Conservation (phyloP, 2,329 filamentous ascomycete species). For the Boeremia exigua region DNA sequence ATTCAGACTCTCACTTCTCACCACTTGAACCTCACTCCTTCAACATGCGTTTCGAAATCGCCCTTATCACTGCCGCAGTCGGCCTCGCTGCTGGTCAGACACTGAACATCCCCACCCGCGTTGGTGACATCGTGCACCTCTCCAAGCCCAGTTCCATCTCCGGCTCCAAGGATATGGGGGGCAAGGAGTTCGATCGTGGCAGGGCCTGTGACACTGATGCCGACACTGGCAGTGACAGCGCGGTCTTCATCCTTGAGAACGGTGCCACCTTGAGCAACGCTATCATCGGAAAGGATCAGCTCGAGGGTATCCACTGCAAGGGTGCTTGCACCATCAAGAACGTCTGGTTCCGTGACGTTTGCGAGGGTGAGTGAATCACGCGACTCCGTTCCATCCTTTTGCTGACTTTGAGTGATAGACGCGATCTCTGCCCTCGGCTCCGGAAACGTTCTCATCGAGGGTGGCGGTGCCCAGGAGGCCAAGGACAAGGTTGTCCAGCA, state of each 20-base stretch:
- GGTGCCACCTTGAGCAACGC: slow-evolving; percentile 58
- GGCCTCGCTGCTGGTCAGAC: slow-evolving; percentile 26
- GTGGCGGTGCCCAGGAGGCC: slow-evolving; percentile 36
- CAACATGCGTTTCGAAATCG: slow-evolving; percentile 11
- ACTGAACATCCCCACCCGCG: slow-evolving; percentile 35
- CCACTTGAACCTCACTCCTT: not conserved
- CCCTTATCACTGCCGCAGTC: slow-evolving; percentile 41
- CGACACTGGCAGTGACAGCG: slow-evolving; percentile 31
- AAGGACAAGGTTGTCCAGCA: slow-evolving; percentile 42
- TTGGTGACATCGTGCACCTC: slow-evolving; percentile 31
- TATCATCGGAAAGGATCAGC: slow-evolving; percentile 58
- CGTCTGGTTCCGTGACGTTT: slow-evolving; percentile 24
- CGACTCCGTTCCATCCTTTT: not conserved
- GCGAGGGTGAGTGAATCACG: slow-evolving; percentile 21
- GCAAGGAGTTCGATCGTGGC: slow-evolving; percentile 19
- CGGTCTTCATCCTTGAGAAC: slow-evolving; percentile 58
- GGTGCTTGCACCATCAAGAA: slow-evolving; percentile 52
- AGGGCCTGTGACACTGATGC: slow-evolving; percentile 16
- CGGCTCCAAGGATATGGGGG: slow-evolving; percentile 16
- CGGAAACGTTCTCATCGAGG: slow-evolving; percentile 42
- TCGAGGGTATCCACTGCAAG: slow-evolving; percentile 57
- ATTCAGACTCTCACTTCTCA: not conserved
- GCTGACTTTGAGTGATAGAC: slow-evolving; percentile 2
- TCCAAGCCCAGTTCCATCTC: slow-evolving; percentile 22
- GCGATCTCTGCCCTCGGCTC: slow-evolving; percentile 27